Conservation (phyloP, 2,329 filamentous ascomycete species). For the Fusarium buxicola region DNA sequence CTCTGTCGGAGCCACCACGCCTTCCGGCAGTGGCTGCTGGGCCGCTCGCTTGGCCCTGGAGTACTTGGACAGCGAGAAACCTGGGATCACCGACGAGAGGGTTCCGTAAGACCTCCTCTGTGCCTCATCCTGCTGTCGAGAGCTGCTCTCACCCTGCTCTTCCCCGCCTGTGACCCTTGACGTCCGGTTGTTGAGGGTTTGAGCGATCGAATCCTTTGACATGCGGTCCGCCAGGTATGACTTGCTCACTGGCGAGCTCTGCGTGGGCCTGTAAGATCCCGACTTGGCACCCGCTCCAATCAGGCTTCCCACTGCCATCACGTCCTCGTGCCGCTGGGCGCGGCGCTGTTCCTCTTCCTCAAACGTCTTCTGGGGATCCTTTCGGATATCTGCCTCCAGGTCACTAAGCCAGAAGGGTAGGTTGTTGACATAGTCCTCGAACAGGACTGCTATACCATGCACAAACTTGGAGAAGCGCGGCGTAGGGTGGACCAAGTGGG, state of each 20-base stretch:
- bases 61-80: slow-evolving; percentile 85
- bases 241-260: slow-evolving; percentile 75
- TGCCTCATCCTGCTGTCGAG: slow-evolving; percentile 52
- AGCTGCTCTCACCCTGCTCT: slow-evolving; percentile 51
- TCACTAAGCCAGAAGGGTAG: slow-evolving; percentile 97
- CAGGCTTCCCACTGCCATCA: slow-evolving; percentile 89
- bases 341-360: slow-evolving; percentile 89
- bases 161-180: slow-evolving; percentile 44
- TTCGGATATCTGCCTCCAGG: slow-evolving; percentile 91
- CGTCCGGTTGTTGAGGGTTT: slow-evolving; percentile 44
- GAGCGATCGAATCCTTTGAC: slow-evolving; percentile 52
- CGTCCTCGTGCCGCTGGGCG: slow-evolving; percentile 84
- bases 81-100: slow-evolving; percentile 80
- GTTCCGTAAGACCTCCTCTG: slow-evolving; percentile 61
- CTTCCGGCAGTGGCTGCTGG: slow-evolving; percentile 75
- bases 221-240: slow-evolving; percentile 71
- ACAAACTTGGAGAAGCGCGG: slow-evolving; percentile 97
- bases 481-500: slow-evolving; percentile 89
- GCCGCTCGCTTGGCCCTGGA: slow-evolving; percentile 66
- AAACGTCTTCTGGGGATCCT: slow-evolving; percentile 90
- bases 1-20: slow-evolving; percentile 83
- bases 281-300: slow-evolving; percentile 73
- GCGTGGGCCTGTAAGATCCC: slow-evolving; percentile 66
- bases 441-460: slow-evolving; percentile 89
- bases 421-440: slow-evolving; percentile 95